Evolutionary conservation across 768 basidiomycete species (phyloP).

Genomic region (Suillus decipiens): DNA sequence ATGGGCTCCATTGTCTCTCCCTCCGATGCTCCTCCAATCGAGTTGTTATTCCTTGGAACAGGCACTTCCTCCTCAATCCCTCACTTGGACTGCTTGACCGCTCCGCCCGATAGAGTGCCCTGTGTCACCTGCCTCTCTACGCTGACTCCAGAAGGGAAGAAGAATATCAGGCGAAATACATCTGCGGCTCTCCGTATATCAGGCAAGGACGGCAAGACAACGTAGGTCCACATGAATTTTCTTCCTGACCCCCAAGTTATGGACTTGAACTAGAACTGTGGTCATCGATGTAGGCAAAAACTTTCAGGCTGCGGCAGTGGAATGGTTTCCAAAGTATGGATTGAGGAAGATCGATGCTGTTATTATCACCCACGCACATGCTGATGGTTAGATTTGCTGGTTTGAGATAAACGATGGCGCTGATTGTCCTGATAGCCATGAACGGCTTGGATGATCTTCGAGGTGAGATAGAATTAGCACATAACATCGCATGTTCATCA

Average conservation of each 20-base stretch:
- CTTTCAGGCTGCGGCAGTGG: constrained; percentile 58
- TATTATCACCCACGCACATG: constrained; percentile 86
- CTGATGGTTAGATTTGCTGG: constrained; percentile 54
- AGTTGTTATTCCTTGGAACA: constrained; percentile 83
- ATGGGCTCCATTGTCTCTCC: background rate
- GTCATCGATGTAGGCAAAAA: constrained; percentile 87
- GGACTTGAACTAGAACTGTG: constrained; percentile 53
- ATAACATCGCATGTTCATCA: background rate
- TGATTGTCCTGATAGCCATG: constrained; percentile 52
- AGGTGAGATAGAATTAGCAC: constrained; percentile 42
- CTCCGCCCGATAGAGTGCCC: constrained; percentile 48
- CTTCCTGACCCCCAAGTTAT: background rate
- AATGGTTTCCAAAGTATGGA: constrained; percentile 71
- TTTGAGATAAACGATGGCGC: background rate
- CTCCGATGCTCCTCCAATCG: constrained; percentile 31
- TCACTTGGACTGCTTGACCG: constrained; percentile 72
- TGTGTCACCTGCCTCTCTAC: constrained; percentile 74
- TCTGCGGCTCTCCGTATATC: constrained; percentile 61
- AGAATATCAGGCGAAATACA: constrained; percentile 85
- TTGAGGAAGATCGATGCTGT: constrained; percentile 73
- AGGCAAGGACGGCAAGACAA: constrained; percentile 40
- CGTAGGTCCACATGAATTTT: constrained; percentile 44
- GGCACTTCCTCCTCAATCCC: constrained; percentile 79
- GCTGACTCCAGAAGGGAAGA: constrained; percentile 68
- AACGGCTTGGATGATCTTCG: constrained; percentile 90